These are phyloP conservation scores for Candida golubevii DNA, from an alignment of 805 yeast genomes.

Conservation along the genomic window DNA sequence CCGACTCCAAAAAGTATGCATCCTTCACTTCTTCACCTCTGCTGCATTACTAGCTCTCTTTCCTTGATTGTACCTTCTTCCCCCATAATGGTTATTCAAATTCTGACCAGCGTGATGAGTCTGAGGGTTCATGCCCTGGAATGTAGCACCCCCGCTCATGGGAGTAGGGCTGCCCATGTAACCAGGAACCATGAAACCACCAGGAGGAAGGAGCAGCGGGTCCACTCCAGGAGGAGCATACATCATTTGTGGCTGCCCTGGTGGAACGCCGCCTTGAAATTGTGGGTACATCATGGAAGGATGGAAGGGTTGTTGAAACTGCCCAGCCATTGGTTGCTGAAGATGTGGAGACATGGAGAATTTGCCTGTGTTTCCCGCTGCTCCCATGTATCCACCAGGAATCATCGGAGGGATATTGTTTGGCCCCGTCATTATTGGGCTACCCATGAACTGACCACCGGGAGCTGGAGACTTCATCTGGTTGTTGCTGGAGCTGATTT, in stretches of 20 bases:
- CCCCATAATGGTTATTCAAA: slow-evolving; percentile 7
- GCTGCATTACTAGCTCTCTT: slow-evolving; percentile 1
- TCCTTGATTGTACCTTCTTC: slow-evolving; percentile 14
- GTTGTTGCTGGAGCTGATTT: slow-evolving; percentile 14
- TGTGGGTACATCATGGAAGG: slow-evolving; percentile 39
- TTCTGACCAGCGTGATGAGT: slow-evolving; percentile 6
- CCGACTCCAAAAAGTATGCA: too few relatives aligned
- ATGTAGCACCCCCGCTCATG: slow-evolving; percentile 23
- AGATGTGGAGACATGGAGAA: slow-evolving; percentile 27
- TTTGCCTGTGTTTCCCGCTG: slow-evolving; percentile 8
- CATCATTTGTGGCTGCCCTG: slow-evolving; percentile 32
- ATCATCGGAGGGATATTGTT: slow-evolving; percentile 21
- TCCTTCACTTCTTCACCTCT: too few relatives aligned
- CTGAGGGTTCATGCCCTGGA: slow-evolving; percentile 6
- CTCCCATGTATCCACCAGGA: slow-evolving; percentile 11
- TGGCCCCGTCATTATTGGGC: slow-evolving; percentile 24
- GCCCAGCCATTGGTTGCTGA: slow-evolving; percentile 26
- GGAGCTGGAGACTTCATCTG: slow-evolving; percentile 18
- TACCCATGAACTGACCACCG: slow-evolving; percentile 27
- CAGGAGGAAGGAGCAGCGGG: slow-evolving; percentile 31
- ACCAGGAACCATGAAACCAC: slow-evolving; percentile 32
- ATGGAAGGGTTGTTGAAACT: slow-evolving; percentile 34
- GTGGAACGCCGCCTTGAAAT: slow-evolving; percentile 28
- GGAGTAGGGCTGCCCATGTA: slow-evolving; percentile 25
- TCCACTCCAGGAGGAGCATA: slow-evolving; percentile 28